phyloP scores from a whole-genome alignment of 495 filamentous ascomycete species.

The Tuber calosporum region DNA sequence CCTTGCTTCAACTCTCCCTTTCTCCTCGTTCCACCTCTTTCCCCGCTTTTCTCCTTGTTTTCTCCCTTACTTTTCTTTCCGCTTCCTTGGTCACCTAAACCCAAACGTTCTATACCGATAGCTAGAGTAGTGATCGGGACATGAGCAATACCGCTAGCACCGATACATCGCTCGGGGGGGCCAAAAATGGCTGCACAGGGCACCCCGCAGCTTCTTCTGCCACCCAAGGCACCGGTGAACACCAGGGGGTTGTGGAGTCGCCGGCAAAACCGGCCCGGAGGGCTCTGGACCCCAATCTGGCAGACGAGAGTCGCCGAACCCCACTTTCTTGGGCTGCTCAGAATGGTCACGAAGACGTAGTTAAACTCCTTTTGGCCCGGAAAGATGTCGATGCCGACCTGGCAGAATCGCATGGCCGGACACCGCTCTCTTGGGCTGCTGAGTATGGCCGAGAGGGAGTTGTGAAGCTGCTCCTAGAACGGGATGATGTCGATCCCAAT shows the following conservation, averaged over 20 bases:
- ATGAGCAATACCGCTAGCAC: neutral
- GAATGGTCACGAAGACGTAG: neutral
- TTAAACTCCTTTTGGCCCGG: neutral
- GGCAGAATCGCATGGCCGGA: neutral
- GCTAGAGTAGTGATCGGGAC: neutral
- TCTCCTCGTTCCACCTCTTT: neutral
- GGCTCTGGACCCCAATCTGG: neutral
- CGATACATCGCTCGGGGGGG: neutral
- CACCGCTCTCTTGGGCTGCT: neutral
- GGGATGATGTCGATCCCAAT: neutral
- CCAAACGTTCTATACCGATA: neutral
- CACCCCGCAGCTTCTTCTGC: neutral
- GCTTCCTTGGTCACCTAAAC: neutral
- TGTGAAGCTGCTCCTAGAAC: neutral
- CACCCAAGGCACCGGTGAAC: neutral
- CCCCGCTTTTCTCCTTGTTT: neutral
- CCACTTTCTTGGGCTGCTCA: conserved; percentile 1
- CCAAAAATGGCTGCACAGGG: neutral
- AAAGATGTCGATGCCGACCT: neutral
- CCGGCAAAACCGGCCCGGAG: neutral
- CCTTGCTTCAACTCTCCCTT: neutral
- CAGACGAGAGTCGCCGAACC: neutral
- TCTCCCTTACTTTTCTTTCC: neutral
- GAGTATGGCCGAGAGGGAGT: neutral
- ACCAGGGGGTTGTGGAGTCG: neutral